These are phyloP conservation scores for Pythium biforme DNA, from an alignment of 352 stramenopile species.

Conservation along the genomic window DNA sequence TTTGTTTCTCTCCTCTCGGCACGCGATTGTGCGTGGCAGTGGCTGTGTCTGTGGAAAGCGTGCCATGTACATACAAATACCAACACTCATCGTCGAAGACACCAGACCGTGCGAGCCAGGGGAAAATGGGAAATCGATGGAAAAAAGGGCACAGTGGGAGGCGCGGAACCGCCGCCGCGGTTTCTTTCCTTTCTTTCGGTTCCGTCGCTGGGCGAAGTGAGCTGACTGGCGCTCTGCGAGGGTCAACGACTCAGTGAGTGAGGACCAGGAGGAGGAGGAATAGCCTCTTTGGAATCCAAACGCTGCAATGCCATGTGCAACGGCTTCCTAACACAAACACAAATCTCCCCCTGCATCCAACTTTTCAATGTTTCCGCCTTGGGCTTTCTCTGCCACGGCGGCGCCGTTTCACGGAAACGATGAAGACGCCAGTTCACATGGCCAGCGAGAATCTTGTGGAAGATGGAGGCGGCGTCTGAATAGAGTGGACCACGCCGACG, in stretches of 20 bases:
- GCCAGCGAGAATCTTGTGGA: slow-evolving; percentile 1
- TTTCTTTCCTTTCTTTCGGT: slow-evolving; percentile 24
- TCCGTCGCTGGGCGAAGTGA: slow-evolving; percentile 12
- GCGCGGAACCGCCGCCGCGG: slow-evolving; percentile 13
- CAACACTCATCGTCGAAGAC: not conserved
- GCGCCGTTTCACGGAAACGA: not conserved
- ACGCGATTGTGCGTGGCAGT: not conserved
- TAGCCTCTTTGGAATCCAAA: too few species aligned
- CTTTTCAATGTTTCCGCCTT: too few species aligned
- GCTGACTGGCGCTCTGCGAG: slow-evolving; percentile 9
- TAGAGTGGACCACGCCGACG: not conserved
- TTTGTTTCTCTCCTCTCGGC: not conserved
- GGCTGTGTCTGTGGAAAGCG: too few species aligned
- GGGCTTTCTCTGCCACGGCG: too few species aligned
- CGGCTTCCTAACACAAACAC: not conserved
- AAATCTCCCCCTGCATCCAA: not conserved
- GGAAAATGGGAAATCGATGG: too few species aligned
- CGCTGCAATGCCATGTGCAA: too few species aligned
- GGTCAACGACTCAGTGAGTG: not conserved
- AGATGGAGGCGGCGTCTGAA: not conserved
- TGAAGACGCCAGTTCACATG: slow-evolving; percentile 8
- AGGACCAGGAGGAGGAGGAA: not conserved
- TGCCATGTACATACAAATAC: not conserved
- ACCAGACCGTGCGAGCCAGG: too few species aligned
- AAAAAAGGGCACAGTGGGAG: slow-evolving; percentile 10